Conservation (phyloP, 495 filamentous ascomycete species). For the Xylaria longipes region DNA sequence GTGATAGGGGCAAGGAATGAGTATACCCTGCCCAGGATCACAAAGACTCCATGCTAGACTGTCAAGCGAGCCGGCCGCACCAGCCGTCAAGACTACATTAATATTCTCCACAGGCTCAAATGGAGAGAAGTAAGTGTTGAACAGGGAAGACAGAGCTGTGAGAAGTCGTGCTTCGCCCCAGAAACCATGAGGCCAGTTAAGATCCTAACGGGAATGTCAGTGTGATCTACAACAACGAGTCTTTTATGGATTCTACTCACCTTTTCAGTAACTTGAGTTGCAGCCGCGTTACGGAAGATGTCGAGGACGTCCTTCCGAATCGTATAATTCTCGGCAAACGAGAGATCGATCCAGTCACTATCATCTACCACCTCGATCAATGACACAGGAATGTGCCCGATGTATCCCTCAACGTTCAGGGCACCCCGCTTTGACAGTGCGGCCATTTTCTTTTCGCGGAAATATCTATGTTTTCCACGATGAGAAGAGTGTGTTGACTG, state of each 20-base stretch:
- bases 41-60: not conserved
- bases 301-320: constrained; percentile 5
- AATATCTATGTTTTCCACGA: not conserved
- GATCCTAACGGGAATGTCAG: not conserved
- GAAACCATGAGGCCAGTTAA: not conserved
- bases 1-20: not conserved
- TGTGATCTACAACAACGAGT: not conserved
- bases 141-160: not conserved
- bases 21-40: not conserved
- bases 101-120: not conserved
- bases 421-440: not conserved
- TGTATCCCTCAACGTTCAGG: not conserved
- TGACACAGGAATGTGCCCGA: not conserved
- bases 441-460: not conserved
- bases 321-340: constrained; percentile 1
- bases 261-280: not conserved
- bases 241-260: not conserved
- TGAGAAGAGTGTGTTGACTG: not conserved
- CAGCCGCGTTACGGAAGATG: not conserved
- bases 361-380: not conserved
- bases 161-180: not conserved
- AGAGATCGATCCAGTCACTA: constrained; percentile 3
- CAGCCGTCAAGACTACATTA: not conserved
- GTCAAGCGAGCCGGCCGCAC: not conserved
- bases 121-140: not conserved